Evolutionary conservation across 129 eudicot species (phyloP).

Genomic region (Solidago caesia): DNA sequence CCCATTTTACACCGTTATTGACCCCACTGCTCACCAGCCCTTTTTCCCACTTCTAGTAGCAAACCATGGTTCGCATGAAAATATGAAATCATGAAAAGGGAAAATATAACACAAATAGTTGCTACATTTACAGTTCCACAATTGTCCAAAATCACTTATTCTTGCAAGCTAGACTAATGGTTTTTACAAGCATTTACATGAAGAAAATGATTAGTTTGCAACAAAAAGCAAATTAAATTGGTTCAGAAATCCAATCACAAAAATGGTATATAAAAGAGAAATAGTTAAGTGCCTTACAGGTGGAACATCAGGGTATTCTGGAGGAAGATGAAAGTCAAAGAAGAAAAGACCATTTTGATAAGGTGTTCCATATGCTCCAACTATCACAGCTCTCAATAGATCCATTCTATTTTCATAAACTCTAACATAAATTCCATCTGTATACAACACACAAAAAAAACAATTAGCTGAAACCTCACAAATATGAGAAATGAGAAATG

Average conservation of each 20-base stretch:
- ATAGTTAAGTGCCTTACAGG: constrained; percentile 52
- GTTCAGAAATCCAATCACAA: not conserved
- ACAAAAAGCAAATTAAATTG: not conserved
- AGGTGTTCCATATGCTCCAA: constrained; percentile 99
- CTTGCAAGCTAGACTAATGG: not conserved
- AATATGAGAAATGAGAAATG: not conserved
- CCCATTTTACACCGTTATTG: too few relatives aligned
- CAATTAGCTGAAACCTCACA: constrained; percentile 9
- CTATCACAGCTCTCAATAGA: constrained; percentile 86
- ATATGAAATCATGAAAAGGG: not conserved
- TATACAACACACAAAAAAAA: constrained; percentile 9
- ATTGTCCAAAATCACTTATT: constrained; percentile 6
- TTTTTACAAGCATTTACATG: not conserved
- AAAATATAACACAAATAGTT: not conserved
- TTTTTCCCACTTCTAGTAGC: not conserved
- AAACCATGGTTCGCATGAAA: constrained; percentile 2
- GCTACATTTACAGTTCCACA: not conserved
- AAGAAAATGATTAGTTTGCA: constrained; percentile 3
- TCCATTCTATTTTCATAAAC: constrained; percentile 98
- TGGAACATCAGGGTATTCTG: constrained; percentile 94
- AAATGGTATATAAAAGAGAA: not conserved
- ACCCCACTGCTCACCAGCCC: too few relatives aligned
- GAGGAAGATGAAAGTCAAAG: constrained; percentile 98
- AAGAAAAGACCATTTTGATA: constrained; percentile 97
- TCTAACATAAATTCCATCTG: constrained; percentile 92